phyloP scores from a whole-genome alignment of 2,329 filamentous ascomycete species.

The Talaromyces sp. region DNA sequence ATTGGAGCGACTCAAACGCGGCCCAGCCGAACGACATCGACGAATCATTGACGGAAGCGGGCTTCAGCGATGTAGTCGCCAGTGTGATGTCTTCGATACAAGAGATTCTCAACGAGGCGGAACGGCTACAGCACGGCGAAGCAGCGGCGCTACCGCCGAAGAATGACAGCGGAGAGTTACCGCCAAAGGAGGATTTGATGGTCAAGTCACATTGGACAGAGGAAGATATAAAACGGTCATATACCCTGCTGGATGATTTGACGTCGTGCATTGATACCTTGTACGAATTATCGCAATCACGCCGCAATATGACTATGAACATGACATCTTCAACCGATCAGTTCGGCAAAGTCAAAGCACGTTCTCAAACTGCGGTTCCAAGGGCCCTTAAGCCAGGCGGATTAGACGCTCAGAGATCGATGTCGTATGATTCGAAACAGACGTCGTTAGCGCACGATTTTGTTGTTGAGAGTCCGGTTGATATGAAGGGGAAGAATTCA shows the following conservation, averaged over 20 bases:
- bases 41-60: conserved; percentile 57
- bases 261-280: conserved; percentile 60
- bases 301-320: conserved; percentile 43
- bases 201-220: conserved; percentile 42
- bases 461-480: conserved; percentile 34
- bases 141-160: conserved; percentile 36
- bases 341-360: conserved; percentile 21
- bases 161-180: conserved; percentile 27
- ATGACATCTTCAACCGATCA: conserved; percentile 30
- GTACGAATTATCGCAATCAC: conserved; percentile 57
- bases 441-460: conserved; percentile 20
- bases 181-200: conserved; percentile 18
- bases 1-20: conserved; percentile 60
- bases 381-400: conserved; percentile 27
- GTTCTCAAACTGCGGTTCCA: conserved; percentile 20
- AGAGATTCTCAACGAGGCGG: conserved; percentile 57
- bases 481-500: conserved; percentile 18
- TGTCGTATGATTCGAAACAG: conserved; percentile 27
- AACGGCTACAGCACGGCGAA: conserved; percentile 49
- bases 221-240: conserved; percentile 51
- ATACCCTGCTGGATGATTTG: conserved; percentile 55
- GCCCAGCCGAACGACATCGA: conserved; percentile 57
- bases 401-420: conserved; percentile 20
- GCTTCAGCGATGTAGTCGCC: conserved; percentile 58
- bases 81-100: conserved; percentile 62